Evolutionary conservation across 2,329 filamentous ascomycete genomes (phyloP).

Genomic region (Diaporthe amygdali): DNA sequence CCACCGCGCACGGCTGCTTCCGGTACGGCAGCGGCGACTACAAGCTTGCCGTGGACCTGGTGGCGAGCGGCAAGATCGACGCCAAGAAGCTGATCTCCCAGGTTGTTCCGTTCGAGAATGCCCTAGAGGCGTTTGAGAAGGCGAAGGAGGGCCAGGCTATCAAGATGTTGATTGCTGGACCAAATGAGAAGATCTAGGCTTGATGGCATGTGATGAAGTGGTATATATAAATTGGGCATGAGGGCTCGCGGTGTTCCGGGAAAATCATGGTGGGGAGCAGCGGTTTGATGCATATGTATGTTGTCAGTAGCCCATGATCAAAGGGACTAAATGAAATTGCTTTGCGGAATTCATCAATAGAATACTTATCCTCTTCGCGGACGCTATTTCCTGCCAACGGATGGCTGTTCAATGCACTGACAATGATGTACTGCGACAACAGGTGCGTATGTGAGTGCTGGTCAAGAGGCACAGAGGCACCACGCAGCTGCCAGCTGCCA

Average conservation of each 20-base stretch:
- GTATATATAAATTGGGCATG: not conserved
- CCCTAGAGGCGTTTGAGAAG: constrained; percentile 85
- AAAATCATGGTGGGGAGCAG: not conserved
- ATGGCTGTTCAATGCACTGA: rapidly evolving
- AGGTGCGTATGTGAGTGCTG: not conserved
- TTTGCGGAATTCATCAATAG: not conserved
- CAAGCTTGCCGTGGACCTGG: constrained; percentile 78
- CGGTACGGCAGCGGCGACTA: constrained; percentile 91
- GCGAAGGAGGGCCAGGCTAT: constrained; percentile 83
- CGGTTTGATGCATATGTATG: not conserved
- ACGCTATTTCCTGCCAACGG: no score
- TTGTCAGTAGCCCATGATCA: not conserved
- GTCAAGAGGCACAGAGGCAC: not conserved
- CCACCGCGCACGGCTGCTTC: constrained; percentile 87
- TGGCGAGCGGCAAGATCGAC: constrained; percentile 74
- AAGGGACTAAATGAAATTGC: not conserved
- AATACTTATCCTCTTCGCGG: not conserved
- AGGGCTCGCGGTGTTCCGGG: not conserved
- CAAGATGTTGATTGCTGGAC: constrained; percentile 71
- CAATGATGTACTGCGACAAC: not conserved
- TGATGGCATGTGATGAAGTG: not conserved
- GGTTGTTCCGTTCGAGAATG: constrained; percentile 79
- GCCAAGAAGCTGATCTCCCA: constrained; percentile 83
- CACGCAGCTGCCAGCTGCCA: no score
- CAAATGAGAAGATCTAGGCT: constrained; percentile 60